These are phyloP conservation scores for Aspergillus eucalypticola DNA, from an alignment of 2,329 filamentous ascomycete genomes.

Conservation along the genomic window DNA sequence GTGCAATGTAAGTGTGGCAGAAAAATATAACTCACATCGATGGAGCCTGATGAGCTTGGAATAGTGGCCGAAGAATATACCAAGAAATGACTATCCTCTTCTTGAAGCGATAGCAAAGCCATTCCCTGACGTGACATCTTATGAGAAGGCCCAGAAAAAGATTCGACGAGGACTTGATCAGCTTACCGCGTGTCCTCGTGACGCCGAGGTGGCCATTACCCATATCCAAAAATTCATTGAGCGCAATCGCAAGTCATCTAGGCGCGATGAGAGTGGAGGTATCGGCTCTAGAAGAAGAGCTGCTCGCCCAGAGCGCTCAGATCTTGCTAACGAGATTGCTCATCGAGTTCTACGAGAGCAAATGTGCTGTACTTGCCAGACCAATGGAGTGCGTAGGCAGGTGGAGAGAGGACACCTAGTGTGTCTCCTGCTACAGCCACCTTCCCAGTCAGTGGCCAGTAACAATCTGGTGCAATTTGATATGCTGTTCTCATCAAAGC, in stretches of 20 bases:
- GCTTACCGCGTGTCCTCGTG: not conserved
- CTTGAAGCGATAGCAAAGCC: not conserved
- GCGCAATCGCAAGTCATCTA: not conserved
- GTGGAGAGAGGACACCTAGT: not conserved
- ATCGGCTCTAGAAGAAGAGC: not conserved
- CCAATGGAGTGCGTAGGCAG: not conserved
- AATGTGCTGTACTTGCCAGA: not conserved
- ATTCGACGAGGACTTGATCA: not conserved
- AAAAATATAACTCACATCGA: not conserved
- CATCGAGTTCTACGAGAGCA: not conserved
- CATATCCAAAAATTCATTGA: not conserved
- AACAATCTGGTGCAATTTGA: not conserved
- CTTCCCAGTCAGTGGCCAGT: not conserved
- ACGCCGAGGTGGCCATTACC: not conserved
- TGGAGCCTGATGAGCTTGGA: not conserved
- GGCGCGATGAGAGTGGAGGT: not conserved
- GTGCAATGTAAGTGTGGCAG: not conserved
- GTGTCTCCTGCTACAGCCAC: not conserved
- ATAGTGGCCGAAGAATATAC: not conserved
- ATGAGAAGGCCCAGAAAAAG: not conserved
- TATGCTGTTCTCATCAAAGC: conserved; percentile 3
- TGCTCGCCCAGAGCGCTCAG: not conserved
- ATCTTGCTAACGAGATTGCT: not conserved
- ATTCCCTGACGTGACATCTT: not conserved
- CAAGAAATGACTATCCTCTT: not conserved